A percentile compares a stretch with the other conserved stretches of the same genome.
phyloP scores from a whole-genome alignment of 352 stramenopile species.

The Elongisporangium anandrum region DNA sequence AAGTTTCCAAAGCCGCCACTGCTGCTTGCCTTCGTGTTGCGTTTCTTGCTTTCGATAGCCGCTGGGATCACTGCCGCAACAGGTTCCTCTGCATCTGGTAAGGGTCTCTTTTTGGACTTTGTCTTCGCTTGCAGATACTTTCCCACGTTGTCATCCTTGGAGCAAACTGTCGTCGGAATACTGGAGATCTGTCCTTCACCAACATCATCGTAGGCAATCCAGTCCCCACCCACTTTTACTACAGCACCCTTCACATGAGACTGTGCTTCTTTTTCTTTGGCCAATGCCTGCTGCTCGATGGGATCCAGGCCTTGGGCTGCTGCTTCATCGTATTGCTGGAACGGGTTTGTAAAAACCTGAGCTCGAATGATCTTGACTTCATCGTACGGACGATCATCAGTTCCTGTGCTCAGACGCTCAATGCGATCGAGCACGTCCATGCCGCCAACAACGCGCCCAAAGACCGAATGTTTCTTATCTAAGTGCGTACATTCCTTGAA shows the following conservation, averaged over 20 bases:
- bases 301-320: conserved; percentile 50
- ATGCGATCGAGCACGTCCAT: conserved; percentile 81
- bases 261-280: conserved; percentile 53
- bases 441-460: conserved; percentile 93
- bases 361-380: conserved; percentile 77
- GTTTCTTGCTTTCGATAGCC: conserved; percentile 79
- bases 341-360: conserved; percentile 88
- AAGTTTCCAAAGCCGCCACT: conserved; percentile 73
- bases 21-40: conserved; percentile 34
- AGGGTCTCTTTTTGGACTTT: conserved; percentile 6
- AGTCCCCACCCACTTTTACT: conserved; percentile 73
- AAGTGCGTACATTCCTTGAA: conserved; percentile 95
- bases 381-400: conserved; percentile 77
- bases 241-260: conserved; percentile 60
- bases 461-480: conserved; percentile 98
- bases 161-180: conserved; percentile 33
- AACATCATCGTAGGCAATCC: conserved; percentile 74
- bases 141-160: conserved; percentile 49
- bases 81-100: conserved; percentile 21
- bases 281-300: conserved; percentile 21
- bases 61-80: conserved; percentile 23
- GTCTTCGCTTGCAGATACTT: conserved; percentile 54
- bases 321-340: conserved; percentile 80
- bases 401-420: conserved; percentile 68
- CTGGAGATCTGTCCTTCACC: conserved; percentile 47